Evolutionary conservation across 202 grass and related monocot species (phyloP).

Genomic region (Dendrocalamus latiflorus): DNA sequence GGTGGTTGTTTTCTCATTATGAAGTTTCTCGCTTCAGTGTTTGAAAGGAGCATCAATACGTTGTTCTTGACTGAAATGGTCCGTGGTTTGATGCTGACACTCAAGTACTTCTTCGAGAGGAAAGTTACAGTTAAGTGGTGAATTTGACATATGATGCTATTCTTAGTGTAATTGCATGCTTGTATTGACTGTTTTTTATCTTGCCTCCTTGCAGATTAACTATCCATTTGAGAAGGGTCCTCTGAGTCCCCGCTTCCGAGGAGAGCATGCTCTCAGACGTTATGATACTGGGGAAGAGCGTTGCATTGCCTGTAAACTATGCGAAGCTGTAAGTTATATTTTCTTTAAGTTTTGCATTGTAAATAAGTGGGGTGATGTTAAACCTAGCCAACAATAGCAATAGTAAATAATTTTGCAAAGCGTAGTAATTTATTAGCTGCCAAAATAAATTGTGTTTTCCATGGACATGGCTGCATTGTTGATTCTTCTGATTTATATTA

Average conservation of each 20-base stretch:
- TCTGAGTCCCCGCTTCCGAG: no score
- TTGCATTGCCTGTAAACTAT: no score
- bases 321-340: slow-evolving; percentile 77
- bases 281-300: no score
- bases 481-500: neutral
- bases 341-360: slow-evolving; percentile 3
- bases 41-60: slow-evolving; percentile 81
- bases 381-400: neutral
- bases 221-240: no score
- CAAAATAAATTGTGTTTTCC: neutral
- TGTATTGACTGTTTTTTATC: neutral
- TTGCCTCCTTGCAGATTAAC: slow-evolving; percentile 62
- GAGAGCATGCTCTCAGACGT: no score
- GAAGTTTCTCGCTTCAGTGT: slow-evolving; percentile 50
- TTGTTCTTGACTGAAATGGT: slow-evolving; percentile 99
- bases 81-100: slow-evolving; percentile 77
- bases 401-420: neutral
- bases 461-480: neutral
- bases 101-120: slow-evolving; percentile 91
- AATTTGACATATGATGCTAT: neutral
- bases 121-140: slow-evolving; percentile 75
- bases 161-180: neutral
- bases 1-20: neutral
- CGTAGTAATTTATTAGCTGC: neutral
- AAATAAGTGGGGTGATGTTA: neutral